Evolutionary conservation across 495 filamentous ascomycete species (phyloP).

Genomic region (Penicillium lividum): DNA sequence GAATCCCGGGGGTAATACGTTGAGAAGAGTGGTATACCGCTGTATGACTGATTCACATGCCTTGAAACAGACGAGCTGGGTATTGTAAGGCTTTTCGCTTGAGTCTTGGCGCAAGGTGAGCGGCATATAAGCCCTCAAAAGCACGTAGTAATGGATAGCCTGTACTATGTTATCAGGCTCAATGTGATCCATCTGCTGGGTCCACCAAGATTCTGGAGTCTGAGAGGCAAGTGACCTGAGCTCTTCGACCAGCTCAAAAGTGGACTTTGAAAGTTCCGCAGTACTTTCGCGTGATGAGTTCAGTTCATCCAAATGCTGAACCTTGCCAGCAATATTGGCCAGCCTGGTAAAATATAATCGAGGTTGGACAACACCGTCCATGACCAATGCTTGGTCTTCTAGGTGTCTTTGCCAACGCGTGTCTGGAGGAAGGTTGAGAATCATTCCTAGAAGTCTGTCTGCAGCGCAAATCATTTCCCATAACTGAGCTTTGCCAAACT

Average conservation of each 20-base stretch:
- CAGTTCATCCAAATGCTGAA: conserved; percentile 31
- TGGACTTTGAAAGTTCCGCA: conserved; percentile 18
- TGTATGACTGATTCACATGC: conserved; percentile 27
- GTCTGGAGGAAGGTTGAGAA: conserved; percentile 31
- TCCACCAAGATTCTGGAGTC: conserved; percentile 30
- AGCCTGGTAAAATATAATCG: conserved; percentile 25
- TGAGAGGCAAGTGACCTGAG: conserved; percentile 25
- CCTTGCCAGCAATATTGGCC: conserved; percentile 23
- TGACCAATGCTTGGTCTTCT: conserved; percentile 9
- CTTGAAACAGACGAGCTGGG: conserved; percentile 27
- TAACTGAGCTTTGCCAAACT: conserved; percentile 21
- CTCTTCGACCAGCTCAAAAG: conserved; percentile 22
- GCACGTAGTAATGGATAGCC: conserved; percentile 27
- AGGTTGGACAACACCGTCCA: conserved; percentile 27
- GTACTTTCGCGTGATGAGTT: conserved; percentile 8
- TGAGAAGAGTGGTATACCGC: conserved; percentile 25
- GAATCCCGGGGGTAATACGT: conserved; percentile 25
- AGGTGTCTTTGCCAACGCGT: conserved; percentile 20
- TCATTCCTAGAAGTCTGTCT: conserved; percentile 30
- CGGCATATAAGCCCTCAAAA: conserved; percentile 32
- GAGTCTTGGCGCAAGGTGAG: conserved; percentile 26
- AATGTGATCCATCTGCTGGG: conserved; percentile 8
- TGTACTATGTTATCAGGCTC: conserved; percentile 29
- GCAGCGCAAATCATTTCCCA: conserved; percentile 31
- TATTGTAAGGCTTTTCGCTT: conserved; percentile 21